Base-by-base conservation (phyloP, 23 red algal genomes). In the Pyropia haitanensis region DNA sequence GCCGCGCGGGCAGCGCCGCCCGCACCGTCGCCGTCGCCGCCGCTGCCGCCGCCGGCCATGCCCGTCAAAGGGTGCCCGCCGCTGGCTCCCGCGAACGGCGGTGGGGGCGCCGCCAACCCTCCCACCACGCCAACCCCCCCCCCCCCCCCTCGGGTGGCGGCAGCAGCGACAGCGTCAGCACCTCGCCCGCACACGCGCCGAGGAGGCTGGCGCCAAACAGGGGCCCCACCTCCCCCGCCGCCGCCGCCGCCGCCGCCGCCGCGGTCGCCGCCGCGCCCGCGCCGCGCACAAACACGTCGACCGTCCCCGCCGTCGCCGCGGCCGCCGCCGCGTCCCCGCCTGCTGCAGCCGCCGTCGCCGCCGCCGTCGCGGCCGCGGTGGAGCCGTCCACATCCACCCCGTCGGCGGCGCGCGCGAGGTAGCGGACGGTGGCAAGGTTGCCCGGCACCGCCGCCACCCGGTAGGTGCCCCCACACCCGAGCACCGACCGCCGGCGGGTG, bases 401-500 rank as follows among this genome's bases (percentile, higher is more conserved):
- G 27, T 74, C 56, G 24, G 21, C 23, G 10, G 53, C 24, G 48
- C 81, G 61, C 63, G 70, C 65, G 0, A 70, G 27, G 44, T 88
- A 88, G 28, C 70, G 73, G 10, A 88, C 6, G 30, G 32, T 28
- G 0, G 58, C 83, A 53, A 20, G 20, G 19, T 62, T 55, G 14
- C 83, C 83, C 28, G 53, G 21, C 66, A 33, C 34, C 33, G 72
- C 49, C 33, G 53, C 21, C 32, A 24, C 51, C 22, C 83, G 83
- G 60, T 59, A 77, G 8, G 39, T 51, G 25, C 83, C 83, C 53
- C 83, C 83, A 53, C 83, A 88, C 18, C 83, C 83, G 12, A 74
- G 34, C 21, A 78, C 54, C 26, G 81, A 76, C 39, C 39, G 39
- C 39, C 39, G 39, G 39, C 39, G 39, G 39, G 39, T 46, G 10